Conservation (phyloP, 2,329 filamentous ascomycete species). For the Colletotrichum paranaense region DNA sequence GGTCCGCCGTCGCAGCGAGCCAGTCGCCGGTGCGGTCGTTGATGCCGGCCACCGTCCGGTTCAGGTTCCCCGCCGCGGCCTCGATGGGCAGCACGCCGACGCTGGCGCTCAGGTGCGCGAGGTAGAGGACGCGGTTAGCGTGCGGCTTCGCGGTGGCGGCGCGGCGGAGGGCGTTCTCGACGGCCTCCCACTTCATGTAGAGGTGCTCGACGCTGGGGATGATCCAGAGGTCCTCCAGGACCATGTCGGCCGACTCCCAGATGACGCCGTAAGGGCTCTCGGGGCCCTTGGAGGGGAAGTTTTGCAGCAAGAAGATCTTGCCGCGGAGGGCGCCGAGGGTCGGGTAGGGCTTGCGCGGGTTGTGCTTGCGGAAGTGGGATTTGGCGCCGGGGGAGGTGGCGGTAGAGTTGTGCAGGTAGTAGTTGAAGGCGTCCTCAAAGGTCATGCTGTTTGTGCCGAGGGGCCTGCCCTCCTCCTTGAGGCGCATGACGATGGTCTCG, state of each 20-base stretch:
- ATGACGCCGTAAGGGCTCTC: constrained; percentile 52
- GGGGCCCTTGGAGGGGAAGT: constrained; percentile 49
- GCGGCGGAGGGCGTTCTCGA: constrained; percentile 52
- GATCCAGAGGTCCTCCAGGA: constrained; percentile 60
- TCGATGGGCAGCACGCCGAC: constrained; percentile 61
- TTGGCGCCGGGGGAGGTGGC: constrained; percentile 48
- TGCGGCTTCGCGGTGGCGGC: constrained; percentile 45
- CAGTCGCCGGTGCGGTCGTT: constrained; percentile 61
- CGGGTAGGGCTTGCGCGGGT: constrained; percentile 48
- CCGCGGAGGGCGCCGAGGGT: constrained; percentile 57
- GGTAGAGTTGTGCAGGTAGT: constrained; percentile 49
- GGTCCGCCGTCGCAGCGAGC: constrained; percentile 41
- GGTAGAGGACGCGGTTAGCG: constrained; percentile 52
- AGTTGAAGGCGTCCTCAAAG: constrained; percentile 59
- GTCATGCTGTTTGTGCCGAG: constrained; percentile 49
- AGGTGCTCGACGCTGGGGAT: constrained; percentile 55
- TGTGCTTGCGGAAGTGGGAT: constrained; percentile 50
- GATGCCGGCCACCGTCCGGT: constrained; percentile 56
- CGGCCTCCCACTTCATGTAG: constrained; percentile 58
- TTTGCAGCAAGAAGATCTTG: constrained; percentile 59
- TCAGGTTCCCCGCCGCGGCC: constrained; percentile 59
- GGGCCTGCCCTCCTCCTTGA: constrained; percentile 59
- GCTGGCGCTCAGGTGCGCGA: constrained; percentile 60
- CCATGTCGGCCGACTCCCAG: constrained; percentile 58
- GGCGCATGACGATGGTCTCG: constrained; percentile 60